These are phyloP conservation scores for Dendrocalamus latiflorus DNA, from an alignment of 202 grass and related monocot genomes.

Conservation along the genomic window DNA sequence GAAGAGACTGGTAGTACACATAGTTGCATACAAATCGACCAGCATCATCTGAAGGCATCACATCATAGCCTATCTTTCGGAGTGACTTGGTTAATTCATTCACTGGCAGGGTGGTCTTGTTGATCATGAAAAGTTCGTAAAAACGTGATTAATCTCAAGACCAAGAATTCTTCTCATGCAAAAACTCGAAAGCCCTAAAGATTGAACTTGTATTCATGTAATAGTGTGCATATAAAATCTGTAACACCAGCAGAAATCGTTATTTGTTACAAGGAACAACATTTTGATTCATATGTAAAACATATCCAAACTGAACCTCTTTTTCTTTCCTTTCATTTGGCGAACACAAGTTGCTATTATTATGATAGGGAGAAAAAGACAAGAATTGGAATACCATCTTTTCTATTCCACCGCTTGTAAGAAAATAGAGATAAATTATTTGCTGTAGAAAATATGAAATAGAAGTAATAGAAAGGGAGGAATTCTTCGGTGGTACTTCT, in stretches of 20 bases:
- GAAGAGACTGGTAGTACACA: slow-evolving; percentile 91
- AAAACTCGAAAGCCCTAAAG: background rate
- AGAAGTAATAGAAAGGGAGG: background rate
- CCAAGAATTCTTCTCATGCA: background rate
- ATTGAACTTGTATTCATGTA: background rate
- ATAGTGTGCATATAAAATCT: background rate
- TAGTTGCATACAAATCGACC: slow-evolving; percentile 94
- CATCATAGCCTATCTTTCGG: slow-evolving; percentile 68
- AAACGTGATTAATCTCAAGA: background rate
- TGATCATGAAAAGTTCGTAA: background rate
- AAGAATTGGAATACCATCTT: background rate
- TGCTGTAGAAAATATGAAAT: background rate
- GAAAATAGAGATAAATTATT: background rate
- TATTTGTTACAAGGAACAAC: background rate
- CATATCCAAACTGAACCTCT: background rate
- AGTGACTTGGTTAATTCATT: slow-evolving; percentile 66
- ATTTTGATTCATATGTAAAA: slow-evolving; percentile 1
- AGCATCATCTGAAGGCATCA: slow-evolving; percentile 73
- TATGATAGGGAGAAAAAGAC: background rate
- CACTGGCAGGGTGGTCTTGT: slow-evolving; percentile 73
- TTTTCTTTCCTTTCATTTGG: background rate
- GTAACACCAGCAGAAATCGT: background rate
- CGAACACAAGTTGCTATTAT: background rate
- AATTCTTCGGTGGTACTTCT: background rate
- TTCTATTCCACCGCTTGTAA: background rate